Evolutionary conservation across 768 basidiomycete species (phyloP).

Genomic region (Tylopilus rubrobrunneus): DNA sequence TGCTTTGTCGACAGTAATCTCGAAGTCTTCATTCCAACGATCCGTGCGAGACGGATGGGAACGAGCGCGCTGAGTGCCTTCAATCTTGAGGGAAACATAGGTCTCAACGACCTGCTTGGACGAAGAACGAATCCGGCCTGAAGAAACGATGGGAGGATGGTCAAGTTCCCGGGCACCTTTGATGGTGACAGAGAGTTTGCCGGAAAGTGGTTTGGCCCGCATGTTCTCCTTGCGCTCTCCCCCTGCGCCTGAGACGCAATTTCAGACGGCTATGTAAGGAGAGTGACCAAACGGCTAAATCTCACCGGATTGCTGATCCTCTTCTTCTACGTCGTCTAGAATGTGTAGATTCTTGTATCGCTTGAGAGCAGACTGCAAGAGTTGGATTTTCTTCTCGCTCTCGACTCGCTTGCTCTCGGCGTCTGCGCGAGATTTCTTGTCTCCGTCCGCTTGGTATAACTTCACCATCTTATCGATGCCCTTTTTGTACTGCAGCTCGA

Average conservation of each 20-base stretch:
- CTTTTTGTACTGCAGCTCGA: slow-evolving; percentile 96
- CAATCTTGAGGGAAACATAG: slow-evolving; percentile 90
- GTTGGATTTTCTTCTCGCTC: slow-evolving; percentile 94
- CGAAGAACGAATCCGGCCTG: slow-evolving; percentile 65
- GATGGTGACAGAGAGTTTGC: slow-evolving; percentile 84
- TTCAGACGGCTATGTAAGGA: slow-evolving; percentile 22
- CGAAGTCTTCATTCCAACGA: slow-evolving; percentile 97
- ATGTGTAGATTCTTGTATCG: slow-evolving; percentile 96
- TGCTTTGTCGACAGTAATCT: slow-evolving; percentile 94
- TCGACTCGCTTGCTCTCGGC: slow-evolving; percentile 93
- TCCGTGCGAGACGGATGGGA: slow-evolving; percentile 93
- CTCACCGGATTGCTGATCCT: slow-evolving; percentile 66
- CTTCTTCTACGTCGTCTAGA: slow-evolving; percentile 84
- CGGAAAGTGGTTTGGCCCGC: slow-evolving; percentile 90
- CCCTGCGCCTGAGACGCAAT: slow-evolving; percentile 47
- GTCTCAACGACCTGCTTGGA: slow-evolving; percentile 81
- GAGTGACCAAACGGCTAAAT: not conserved
- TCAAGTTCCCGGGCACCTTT: slow-evolving; percentile 92
- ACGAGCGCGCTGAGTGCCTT: slow-evolving; percentile 88
- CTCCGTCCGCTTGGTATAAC: slow-evolving; percentile 93
- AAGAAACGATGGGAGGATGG: slow-evolving; percentile 73
- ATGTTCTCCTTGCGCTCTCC: slow-evolving; percentile 91
- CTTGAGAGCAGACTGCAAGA: slow-evolving; percentile 87
- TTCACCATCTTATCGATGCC: slow-evolving; percentile 99
- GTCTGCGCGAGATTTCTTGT: slow-evolving; percentile 92